Conservation (phyloP, 208 protist genomes). For the Spironucleus salmonicida region DNA sequence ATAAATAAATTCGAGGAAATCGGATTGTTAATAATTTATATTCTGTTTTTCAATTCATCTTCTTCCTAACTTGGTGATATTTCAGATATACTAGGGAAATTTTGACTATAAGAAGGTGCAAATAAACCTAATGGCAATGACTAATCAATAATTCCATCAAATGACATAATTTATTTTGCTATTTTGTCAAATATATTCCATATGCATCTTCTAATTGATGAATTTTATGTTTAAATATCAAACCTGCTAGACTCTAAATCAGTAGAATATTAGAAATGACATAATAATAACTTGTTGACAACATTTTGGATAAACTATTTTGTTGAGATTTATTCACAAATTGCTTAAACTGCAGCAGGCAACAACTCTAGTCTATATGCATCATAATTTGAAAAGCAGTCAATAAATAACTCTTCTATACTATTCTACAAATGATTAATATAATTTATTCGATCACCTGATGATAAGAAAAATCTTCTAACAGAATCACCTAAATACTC, state of each 20-base stretch:
- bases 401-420: neutral
- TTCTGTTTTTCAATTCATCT: neutral
- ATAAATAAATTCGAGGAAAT: neutral
- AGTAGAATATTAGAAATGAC: neutral
- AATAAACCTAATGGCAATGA: neutral
- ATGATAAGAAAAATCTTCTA: neutral
- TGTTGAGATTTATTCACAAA: neutral
- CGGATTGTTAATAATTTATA: neutral
- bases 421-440: neutral
- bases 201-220: neutral
- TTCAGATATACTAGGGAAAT: neutral
- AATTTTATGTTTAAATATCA: neutral
- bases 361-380: neutral
- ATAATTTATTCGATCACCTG: neutral
- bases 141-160: neutral
- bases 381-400: neutral
- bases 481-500: neutral
- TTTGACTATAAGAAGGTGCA: neutral
- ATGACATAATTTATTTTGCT: neutral
- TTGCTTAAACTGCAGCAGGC: neutral
- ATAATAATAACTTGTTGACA: neutral
- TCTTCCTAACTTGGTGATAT: no score
- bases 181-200: neutral
- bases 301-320: neutral
- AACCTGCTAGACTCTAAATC: neutral